Evolutionary conservation across 1,284 basidiomycete species (phyloP).

Genomic region (Ceratobasidium sp.): DNA sequence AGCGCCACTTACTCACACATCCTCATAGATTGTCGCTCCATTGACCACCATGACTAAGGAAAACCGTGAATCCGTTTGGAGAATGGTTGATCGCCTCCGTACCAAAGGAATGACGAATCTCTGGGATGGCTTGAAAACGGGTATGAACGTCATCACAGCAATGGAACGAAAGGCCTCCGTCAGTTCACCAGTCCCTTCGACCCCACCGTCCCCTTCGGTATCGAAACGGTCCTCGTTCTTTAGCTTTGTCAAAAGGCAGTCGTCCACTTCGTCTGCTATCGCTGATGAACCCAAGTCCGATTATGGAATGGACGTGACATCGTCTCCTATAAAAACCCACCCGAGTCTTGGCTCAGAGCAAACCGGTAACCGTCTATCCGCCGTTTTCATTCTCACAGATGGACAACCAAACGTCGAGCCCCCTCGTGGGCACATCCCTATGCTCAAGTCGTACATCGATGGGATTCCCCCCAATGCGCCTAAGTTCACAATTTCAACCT

Average conservation of each 20-base stretch:
- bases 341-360: neutral
- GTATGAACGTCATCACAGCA: slow-evolving; percentile 49
- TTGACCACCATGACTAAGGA: slow-evolving; percentile 44
- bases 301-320: neutral
- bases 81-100: slow-evolving; percentile 43
- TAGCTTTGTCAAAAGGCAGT: slow-evolving; percentile 26
- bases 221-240: slow-evolving; percentile 21
- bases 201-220: neutral
- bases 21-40: slow-evolving; percentile 25
- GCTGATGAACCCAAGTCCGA: slow-evolving; percentile 1
- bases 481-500: slow-evolving; percentile 49
- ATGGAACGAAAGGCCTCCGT: neutral
- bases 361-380: slow-evolving; percentile 35
- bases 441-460: slow-evolving; percentile 49
- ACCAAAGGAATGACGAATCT: slow-evolving; percentile 49
- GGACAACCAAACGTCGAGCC: slow-evolving; percentile 49
- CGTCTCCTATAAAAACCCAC: neutral
- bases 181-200: neutral
- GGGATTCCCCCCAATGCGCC: slow-evolving; percentile 30
- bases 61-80: slow-evolving; percentile 42
- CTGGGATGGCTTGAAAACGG: slow-evolving; percentile 50
- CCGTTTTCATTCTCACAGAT: slow-evolving; percentile 51
- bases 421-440: slow-evolving; percentile 48
- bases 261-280: neutral
- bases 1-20: neutral